Base-by-base conservation (phyloP, 495 filamentous ascomycete species). In the Annulohypoxylon bovei region DNA sequence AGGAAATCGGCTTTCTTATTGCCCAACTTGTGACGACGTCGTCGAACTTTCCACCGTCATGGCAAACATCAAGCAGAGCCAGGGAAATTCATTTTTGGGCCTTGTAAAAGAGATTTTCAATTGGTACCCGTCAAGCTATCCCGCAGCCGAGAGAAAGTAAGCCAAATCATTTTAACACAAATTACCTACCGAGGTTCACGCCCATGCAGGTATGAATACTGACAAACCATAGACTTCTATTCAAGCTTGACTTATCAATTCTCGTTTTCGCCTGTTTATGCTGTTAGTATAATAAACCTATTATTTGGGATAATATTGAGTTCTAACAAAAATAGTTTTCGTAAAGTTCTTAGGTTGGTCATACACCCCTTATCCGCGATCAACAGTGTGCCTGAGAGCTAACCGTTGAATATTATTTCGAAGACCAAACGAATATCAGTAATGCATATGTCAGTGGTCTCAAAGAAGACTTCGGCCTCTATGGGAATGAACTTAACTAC, bases 41-140 rank as follows among this genome's bases (percentile, higher is more conserved):
- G 6, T 62, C 37, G 25, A 18, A 25, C 9, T 27, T 20, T 42
- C 4, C 27, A 27, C 6, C 47, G 56, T 25, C 14, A 72, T 74
- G 44, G 20, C 59, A n/a, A 71, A 59, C 16, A 28, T 55, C 0
- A 80, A 74, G 39, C 3, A 33, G 6, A 52, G 44, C 6, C 73
- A 65, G 18, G 28, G 66, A 8, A 57, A 71, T 28, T 63, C 74
- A 6, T 62, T 76, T 16, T 61, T 66, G 0, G 77, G 78, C 8
- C 60, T 82, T 6, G 52, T 83, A 37, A 84, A 84, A 28, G 82
- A 84, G 65, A 69, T 84, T 0, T 83, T 84, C 67, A 84, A 82
- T 61, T 84, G 81, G 82, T 84, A 84, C 69, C 81, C 82, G 0
- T 79, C 81, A 16, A 20, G 61, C 0, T 83, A 83, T 74, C 79